Base-by-base conservation (phyloP, 2,329 filamentous ascomycete genomes). In the Penicillium sp. region DNA sequence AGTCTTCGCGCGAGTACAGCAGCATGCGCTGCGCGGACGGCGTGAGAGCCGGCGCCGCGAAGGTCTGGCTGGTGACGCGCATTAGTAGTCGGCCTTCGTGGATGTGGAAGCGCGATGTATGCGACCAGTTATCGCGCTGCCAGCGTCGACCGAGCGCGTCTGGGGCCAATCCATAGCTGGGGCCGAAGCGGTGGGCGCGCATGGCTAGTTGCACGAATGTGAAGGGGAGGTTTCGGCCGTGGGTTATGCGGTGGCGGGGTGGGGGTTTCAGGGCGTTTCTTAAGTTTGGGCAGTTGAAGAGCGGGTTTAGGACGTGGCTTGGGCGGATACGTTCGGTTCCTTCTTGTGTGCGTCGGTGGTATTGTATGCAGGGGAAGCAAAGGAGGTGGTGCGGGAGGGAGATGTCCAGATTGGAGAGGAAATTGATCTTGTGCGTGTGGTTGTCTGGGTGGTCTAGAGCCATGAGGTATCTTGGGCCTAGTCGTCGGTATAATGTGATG, bases 1-100 rank as follows among this genome's bases (percentile, higher is more conserved):
- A 86, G 63, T 86, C 83, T 50, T 83, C 80, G 55, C 81, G 78
- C 31, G 79, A 82, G 70, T 83, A 86, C 2, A 87, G 76, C 2
- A 87, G 74, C 53, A 84, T 73, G 2, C 84, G 80, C 61, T 81
- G 76, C 4, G 75, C 78, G 4, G 79, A 80, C 6, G 78, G 73
- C 0, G 82, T 81, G 26, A 85, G 74, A 2, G 74, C 79, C 0
- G 80, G 75, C 0, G 76, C 70, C 1, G 83, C 83, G 58, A 83
- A 85, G 20, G 72, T 71, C 55, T 79, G 78, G 50, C 81, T 84
- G 34, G 80, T 77, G 3, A 85, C 78, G n/a, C 84, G 81, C 73
- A 87, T 78, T 24, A 86, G 72, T 0, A 87, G 76, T 43, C 80
- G 80, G 31, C 79, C 78, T 35, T 79, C 78, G 61, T 82, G 75